Evolutionary conservation across 2,329 filamentous ascomycete genomes (phyloP).

Genomic region (Epichloe typhina): DNA sequence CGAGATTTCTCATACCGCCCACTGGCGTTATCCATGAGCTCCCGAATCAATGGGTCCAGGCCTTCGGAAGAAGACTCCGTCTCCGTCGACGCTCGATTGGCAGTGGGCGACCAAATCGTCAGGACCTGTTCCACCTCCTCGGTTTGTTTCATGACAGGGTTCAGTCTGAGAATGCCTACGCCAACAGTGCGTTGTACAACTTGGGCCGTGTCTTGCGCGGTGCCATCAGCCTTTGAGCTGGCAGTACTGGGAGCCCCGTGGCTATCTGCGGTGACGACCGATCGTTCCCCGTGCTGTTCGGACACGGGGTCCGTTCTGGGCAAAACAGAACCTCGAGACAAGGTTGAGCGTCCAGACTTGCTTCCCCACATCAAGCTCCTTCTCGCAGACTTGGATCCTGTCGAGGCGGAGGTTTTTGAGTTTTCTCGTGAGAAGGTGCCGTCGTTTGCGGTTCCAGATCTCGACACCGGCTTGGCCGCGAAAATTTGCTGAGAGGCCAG

Average conservation of each 20-base stretch:
- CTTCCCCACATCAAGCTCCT: slow-evolving; percentile 59
- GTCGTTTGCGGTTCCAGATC: slow-evolving; percentile 34
- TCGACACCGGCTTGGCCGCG: slow-evolving; percentile 33
- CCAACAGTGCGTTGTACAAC: slow-evolving; percentile 49
- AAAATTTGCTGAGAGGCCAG: slow-evolving; percentile 43
- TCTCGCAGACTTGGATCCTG: slow-evolving; percentile 40
- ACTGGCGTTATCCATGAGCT: slow-evolving; percentile 60
- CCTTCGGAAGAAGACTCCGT: slow-evolving; percentile 47
- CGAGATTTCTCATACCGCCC: slow-evolving; percentile 62
- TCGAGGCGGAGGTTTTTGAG: slow-evolving; percentile 34
- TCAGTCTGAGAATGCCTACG: slow-evolving; percentile 65
- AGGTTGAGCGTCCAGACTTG: slow-evolving; percentile 39
- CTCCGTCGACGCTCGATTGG: slow-evolving; percentile 38
- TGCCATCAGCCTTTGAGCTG: slow-evolving; percentile 28
- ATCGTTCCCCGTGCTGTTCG: slow-evolving; percentile 32
- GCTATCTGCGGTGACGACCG: slow-evolving; percentile 31
- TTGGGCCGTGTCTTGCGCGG: slow-evolving; percentile 13
- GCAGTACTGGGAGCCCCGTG: slow-evolving; percentile 39
- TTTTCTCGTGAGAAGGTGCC: slow-evolving; percentile 29
- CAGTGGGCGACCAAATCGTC: slow-evolving; percentile 59
- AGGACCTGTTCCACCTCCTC: slow-evolving; percentile 65
- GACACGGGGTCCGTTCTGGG: slow-evolving; percentile 43
- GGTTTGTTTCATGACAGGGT: slow-evolving; percentile 56
- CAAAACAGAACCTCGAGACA: slow-evolving; percentile 35
- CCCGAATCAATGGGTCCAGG: slow-evolving; percentile 60